phyloP scores from a whole-genome alignment of 306 rosid species.

The Cucumis melo region DNA sequence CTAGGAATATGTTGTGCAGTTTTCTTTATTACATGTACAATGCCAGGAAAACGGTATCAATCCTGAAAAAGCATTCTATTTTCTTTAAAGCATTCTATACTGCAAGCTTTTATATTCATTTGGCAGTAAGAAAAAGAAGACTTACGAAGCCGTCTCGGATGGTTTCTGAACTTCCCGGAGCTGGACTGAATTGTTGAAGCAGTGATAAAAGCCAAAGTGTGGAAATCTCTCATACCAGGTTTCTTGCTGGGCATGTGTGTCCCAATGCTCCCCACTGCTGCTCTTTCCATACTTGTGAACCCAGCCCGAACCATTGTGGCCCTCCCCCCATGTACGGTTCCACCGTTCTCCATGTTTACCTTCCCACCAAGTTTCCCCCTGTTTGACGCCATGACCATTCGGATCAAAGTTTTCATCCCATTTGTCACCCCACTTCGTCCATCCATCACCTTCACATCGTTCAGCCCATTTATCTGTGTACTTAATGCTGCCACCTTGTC shows the following conservation, averaged over 20 bases:
- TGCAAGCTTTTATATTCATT: background rate
- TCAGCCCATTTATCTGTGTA: constrained; percentile 99
- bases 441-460: constrained; percentile 51
- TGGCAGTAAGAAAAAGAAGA: background rate
- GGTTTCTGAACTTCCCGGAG: constrained; percentile 72
- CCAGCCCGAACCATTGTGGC: constrained; percentile 88
- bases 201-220: constrained; percentile 74
- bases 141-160: constrained; percentile 21
- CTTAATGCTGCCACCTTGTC: constrained; percentile 74
- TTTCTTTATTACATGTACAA: background rate
- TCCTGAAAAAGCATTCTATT: background rate
- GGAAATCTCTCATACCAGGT: constrained; percentile 94
- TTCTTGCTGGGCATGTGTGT: constrained; percentile 62
- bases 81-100: background rate
- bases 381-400: constrained; percentile 57
- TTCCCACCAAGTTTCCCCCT: constrained; percentile 97
- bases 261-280: constrained; percentile 98
- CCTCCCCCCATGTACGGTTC: constrained; percentile 97
- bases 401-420: constrained; percentile 90
- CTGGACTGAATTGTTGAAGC: constrained; percentile 76
- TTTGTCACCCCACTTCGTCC: constrained; percentile 99
- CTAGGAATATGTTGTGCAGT: background rate
- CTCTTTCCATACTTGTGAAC: constrained; percentile 91
- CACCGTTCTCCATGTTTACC: constrained; percentile 69
- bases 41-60: background rate